A percentile compares a stretch with the other conserved stretches of the same genome.
phyloP scores from a whole-genome alignment of 345 rosid genomes.

The Eucalyptus camaldulensis region DNA sequence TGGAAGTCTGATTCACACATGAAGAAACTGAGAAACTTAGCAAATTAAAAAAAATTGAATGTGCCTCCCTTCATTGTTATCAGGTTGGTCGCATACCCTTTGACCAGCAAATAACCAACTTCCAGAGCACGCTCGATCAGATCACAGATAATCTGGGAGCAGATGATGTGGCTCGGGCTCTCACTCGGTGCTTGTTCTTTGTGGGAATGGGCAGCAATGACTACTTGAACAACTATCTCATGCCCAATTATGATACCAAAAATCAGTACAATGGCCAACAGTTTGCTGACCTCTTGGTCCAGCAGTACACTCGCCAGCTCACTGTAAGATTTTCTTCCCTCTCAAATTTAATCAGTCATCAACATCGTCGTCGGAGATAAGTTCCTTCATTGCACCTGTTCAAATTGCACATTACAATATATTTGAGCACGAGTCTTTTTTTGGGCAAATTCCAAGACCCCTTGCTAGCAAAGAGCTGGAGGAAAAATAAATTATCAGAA shows the following conservation, averaged over 20 bases:
- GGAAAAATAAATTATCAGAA: neutral
- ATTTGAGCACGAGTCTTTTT: neutral
- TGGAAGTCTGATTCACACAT: neutral
- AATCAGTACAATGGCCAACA: constrained; percentile 65
- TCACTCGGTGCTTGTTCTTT: constrained; percentile 57
- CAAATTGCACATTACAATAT: neutral
- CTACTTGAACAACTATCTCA: constrained; percentile 86
- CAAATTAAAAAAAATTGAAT: neutral
- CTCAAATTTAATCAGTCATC: neutral
- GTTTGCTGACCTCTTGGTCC: constrained; percentile 61
- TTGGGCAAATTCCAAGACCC: neutral
- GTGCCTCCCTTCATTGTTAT: neutral
- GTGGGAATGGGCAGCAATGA: constrained; percentile 98
- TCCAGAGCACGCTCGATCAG: constrained; percentile 66
- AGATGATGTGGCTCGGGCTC: constrained; percentile 25
- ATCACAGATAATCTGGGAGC: constrained; percentile 51
- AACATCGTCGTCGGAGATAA: neutral
- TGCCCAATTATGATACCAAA: constrained; percentile 80
- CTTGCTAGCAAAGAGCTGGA: neutral
- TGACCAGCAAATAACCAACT: constrained; percentile 68
- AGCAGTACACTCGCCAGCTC: constrained; percentile 55
- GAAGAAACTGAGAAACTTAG: neutral
- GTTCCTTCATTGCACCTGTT: neutral
- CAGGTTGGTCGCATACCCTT: constrained; percentile 94
- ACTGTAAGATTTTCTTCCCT: constrained; percentile 19